Evolutionary conservation across 2,329 filamentous ascomycete genomes (phyloP).

Genomic region (Colletotrichum limetticola): DNA sequence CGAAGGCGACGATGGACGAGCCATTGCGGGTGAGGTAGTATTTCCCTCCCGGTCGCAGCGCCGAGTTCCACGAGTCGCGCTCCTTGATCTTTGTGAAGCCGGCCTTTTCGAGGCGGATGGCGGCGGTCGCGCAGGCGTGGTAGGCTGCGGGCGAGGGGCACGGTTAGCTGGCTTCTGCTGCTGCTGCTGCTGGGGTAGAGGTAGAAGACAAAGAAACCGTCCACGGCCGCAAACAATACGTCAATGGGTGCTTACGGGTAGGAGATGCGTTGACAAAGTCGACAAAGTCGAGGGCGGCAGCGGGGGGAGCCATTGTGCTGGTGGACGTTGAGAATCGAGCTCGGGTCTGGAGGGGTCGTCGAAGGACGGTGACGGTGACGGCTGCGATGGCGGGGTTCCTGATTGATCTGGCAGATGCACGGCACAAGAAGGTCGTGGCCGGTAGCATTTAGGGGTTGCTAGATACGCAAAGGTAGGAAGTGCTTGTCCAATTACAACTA

Average conservation of each 20-base stretch:
- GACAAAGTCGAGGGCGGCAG: constrained; percentile 82
- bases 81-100: constrained; percentile 92
- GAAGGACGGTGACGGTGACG: constrained; percentile 6
- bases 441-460: constrained; percentile 27
- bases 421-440: constrained; percentile 23
- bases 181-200: not conserved
- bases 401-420: constrained; percentile 17
- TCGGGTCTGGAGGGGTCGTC: constrained; percentile 12
- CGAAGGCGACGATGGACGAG: constrained; percentile 92
- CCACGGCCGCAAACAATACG: constrained; percentile 35
- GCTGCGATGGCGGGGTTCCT: constrained; percentile 28
- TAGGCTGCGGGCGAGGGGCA: constrained; percentile 72
- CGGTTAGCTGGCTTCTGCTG: constrained; percentile 3
- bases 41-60: constrained; percentile 86
- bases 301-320: constrained; percentile 61
- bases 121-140: constrained; percentile 87
- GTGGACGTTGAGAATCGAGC: constrained; percentile 43
- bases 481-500: too few species aligned
- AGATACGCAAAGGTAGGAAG: not conserved
- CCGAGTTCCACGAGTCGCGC: constrained; percentile 86
- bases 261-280: constrained; percentile 95
- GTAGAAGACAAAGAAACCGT: not conserved
- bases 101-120: constrained; percentile 79
- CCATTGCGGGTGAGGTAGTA: constrained; percentile 96
- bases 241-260: constrained; percentile 74